Conservation (phyloP, 352 stramenopile species). For the Peronosclerospora sorghi region DNA sequence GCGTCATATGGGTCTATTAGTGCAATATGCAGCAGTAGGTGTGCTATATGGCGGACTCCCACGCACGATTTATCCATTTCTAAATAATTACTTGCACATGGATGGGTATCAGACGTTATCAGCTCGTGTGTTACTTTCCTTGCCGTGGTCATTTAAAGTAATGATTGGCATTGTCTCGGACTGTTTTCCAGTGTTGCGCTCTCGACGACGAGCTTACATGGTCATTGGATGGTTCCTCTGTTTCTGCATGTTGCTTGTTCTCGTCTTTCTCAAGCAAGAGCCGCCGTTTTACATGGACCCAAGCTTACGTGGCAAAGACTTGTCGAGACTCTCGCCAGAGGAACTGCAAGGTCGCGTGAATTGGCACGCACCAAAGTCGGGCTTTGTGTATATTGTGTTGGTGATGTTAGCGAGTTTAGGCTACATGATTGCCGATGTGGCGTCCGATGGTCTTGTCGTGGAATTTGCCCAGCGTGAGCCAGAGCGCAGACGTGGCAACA, state of each 20-base stretch:
- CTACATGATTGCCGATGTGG: constrained; percentile 29
- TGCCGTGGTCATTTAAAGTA: constrained; percentile 61
- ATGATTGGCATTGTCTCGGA: constrained; percentile 54
- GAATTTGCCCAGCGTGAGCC: constrained; percentile 41
- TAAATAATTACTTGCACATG: constrained; percentile 67
- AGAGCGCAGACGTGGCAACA: constrained; percentile 26
- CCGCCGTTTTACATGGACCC: constrained; percentile 47
- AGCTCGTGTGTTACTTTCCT: constrained; percentile 37
- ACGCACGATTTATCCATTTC: constrained; percentile 54
- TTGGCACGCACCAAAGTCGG: constrained; percentile 15
- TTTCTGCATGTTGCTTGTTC: constrained; percentile 33
- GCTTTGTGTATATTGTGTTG: constrained; percentile 22
- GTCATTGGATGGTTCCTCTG: constrained; percentile 49
- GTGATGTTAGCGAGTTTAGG: constrained; percentile 30
- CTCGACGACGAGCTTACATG: constrained; percentile 59
- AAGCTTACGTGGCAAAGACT: constrained; percentile 27
- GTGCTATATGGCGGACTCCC: constrained; percentile 49
- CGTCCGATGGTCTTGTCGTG: constrained; percentile 32
- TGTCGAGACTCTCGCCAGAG: constrained; percentile 27
- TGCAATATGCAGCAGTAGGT: constrained; percentile 58
- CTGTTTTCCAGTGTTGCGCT: constrained; percentile 52
- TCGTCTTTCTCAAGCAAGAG: constrained; percentile 30
- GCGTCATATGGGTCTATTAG: constrained; percentile 43
- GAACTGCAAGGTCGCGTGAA: constrained; percentile 21
- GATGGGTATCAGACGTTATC: constrained; percentile 57